Percentiles rank a stretch among this genome's conserved stretches.
Evolutionary conservation across 768 basidiomycete genomes (phyloP).

Genomic region (Hirschioporus abietinus): DNA sequence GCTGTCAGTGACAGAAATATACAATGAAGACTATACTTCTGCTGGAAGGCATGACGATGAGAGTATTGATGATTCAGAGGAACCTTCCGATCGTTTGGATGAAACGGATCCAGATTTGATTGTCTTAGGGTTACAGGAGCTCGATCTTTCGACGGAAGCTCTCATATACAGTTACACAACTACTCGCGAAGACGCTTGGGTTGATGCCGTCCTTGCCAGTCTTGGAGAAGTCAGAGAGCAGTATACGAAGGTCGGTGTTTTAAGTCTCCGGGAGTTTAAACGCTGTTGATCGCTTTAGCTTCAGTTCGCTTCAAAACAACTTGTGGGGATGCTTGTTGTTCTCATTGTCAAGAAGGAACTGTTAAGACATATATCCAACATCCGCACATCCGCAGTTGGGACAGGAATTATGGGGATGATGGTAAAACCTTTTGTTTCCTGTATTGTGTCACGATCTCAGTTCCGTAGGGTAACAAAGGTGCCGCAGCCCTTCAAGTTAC

Average conservation of each 20-base stretch:
- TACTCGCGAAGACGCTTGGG: conserved; percentile 68
- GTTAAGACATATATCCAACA: conserved; percentile 44
- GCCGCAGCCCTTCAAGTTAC: conserved; percentile 60
- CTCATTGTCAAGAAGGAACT: conserved; percentile 56
- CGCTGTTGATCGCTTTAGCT: neutral
- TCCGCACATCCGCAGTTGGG: conserved; percentile 50
- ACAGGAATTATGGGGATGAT: conserved; percentile 76
- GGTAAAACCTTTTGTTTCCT: conserved; percentile 35
- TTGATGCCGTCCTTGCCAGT: conserved; percentile 54
- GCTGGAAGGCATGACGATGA: neutral
- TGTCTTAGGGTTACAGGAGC: conserved; percentile 76
- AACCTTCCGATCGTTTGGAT: conserved; percentile 13
- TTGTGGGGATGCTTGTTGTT: conserved; percentile 79
- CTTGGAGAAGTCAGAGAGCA: conserved; percentile 58
- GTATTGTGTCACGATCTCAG: neutral
- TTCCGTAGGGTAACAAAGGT: conserved; percentile 75
- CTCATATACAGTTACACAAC: conserved; percentile 60
- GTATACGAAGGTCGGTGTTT: conserved; percentile 57
- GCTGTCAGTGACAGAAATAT: conserved; percentile 16
- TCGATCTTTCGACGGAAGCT: conserved; percentile 75
- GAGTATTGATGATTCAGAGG: conserved; percentile 15
- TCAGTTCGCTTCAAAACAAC: conserved; percentile 72
- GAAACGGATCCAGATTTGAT: conserved; percentile 57
- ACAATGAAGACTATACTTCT: neutral
- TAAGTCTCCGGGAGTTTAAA: neutral